Conservation (phyloP, 176 grass and related monocot species). For the Aegilops umbellulata region DNA sequence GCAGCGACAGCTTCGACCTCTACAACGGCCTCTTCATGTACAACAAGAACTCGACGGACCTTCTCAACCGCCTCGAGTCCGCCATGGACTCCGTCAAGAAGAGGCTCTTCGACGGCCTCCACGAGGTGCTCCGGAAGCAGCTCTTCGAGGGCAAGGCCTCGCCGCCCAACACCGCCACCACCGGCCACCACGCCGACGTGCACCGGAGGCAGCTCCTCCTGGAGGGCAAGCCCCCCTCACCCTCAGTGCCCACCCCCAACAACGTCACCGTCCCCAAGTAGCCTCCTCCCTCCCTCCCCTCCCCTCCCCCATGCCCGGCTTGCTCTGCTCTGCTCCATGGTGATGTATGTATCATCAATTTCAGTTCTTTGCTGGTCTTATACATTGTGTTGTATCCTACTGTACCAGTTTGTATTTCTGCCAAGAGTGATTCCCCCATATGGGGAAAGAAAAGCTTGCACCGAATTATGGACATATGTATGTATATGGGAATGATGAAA, state of each 20-base stretch:
- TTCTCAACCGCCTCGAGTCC: slow-evolving; percentile 71
- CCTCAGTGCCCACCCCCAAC: neutral
- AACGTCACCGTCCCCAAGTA: slow-evolving; percentile 38
- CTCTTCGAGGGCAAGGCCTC: slow-evolving; percentile 52
- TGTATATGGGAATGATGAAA: neutral
- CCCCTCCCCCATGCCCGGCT: neutral
- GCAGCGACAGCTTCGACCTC: slow-evolving; percentile 91
- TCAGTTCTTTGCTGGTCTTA: neutral
- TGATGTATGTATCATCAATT: neutral
- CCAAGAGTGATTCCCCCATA: neutral
- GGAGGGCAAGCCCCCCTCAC: neutral
- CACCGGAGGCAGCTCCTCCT: neutral
- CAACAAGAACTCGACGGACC: slow-evolving; percentile 87
- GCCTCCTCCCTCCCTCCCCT: neutral
- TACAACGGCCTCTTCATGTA: slow-evolving; percentile 98
- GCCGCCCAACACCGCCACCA: neutral
- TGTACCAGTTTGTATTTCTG: neutral
- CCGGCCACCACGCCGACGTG: neutral
- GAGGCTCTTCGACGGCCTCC: slow-evolving; percentile 68
- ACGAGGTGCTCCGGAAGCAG: slow-evolving; percentile 70
- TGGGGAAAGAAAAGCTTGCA: neutral
- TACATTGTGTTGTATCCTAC: neutral
- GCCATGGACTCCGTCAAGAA: slow-evolving; percentile 79
- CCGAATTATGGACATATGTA: neutral
- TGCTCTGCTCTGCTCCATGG: neutral